phyloP scores from a whole-genome alignment of 805 yeast species.

The Groenewaldozyma salmanticensis region DNA sequence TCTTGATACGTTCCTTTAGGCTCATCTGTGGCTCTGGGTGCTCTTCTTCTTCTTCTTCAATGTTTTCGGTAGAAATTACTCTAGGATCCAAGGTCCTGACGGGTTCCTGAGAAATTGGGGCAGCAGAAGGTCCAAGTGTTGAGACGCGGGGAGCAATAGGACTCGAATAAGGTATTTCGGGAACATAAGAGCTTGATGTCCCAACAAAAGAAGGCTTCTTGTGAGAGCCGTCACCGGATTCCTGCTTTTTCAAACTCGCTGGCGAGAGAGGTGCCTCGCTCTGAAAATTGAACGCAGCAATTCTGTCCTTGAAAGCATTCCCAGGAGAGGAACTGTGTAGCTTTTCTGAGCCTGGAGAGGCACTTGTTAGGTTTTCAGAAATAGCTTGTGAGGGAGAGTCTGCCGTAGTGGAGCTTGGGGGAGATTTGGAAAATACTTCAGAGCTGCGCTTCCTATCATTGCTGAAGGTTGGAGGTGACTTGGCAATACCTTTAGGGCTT shows the following conservation, averaged over 20 bases:
- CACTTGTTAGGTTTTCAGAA: not conserved
- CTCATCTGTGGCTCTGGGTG: slow-evolving; percentile 67
- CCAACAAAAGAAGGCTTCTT: slow-evolving; percentile 37
- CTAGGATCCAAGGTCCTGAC: slow-evolving; percentile 9
- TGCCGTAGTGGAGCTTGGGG: not conserved
- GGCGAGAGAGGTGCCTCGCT: slow-evolving; percentile 29
- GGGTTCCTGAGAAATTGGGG: slow-evolving; percentile 23
- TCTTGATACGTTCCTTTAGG: slow-evolving; percentile 75
- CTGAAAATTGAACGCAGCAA: slow-evolving; percentile 41
- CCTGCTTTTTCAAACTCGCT: slow-evolving; percentile 18
- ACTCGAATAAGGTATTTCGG: slow-evolving; percentile 1
- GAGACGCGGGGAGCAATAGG: slow-evolving; percentile 7
- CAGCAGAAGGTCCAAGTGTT: slow-evolving; percentile 10
- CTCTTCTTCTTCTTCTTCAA: slow-evolving; percentile 23
- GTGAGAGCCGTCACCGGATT: slow-evolving; percentile 23
- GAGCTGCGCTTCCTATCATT: too few species aligned
- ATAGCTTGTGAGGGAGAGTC: not conserved
- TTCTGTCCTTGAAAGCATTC: slow-evolving; percentile 34
- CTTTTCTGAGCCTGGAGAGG: too few species aligned
- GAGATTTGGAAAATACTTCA: too few species aligned
- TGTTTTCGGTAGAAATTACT: slow-evolving; percentile 18
- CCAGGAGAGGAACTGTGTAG: slow-evolving; percentile 1
- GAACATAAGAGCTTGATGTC: slow-evolving; percentile 2
- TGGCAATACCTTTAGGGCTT: not conserved
- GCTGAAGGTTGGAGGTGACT: not conserved